Conservation (phyloP, 768 basidiomycete species). For the Phlegmacium glaucopus region DNA sequence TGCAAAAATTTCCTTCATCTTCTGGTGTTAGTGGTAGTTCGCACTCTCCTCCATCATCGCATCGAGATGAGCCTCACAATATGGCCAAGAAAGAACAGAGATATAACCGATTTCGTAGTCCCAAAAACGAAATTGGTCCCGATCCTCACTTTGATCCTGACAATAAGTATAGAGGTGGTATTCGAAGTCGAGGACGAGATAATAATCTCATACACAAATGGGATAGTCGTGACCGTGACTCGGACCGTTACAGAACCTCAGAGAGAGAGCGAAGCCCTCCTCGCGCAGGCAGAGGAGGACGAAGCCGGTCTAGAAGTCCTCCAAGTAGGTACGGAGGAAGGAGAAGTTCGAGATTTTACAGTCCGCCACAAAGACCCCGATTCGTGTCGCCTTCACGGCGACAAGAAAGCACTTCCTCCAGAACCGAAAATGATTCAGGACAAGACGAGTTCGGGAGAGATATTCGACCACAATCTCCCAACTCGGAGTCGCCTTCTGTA, state of each 20-base stretch:
- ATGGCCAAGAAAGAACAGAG: conserved; percentile 36
- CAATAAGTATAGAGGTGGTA: conserved; percentile 45
- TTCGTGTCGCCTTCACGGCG: conserved; percentile 24
- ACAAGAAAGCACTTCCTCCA: conserved; percentile 22
- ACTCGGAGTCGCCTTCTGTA: conserved; percentile 9
- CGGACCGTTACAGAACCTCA: conserved; percentile 47
- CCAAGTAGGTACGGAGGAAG: conserved; percentile 50
- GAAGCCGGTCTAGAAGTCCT: conserved; percentile 76
- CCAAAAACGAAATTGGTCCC: conserved; percentile 46
- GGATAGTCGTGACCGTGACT: conserved; percentile 51
- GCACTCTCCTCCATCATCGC: conserved; percentile 28
- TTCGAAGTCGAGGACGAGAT: conserved; percentile 59
- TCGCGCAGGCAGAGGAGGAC: conserved; percentile 38
- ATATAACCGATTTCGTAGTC: conserved; percentile 46
- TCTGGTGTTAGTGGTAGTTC: conserved; percentile 33
- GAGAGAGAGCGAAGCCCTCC: conserved; percentile 36
- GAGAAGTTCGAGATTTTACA: conserved; percentile 53
- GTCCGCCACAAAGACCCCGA: conserved; percentile 51
- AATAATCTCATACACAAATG: conserved; percentile 43
- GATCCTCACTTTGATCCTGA: conserved; percentile 48
- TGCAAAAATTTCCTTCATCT: conserved; percentile 27
- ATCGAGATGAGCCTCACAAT: conserved; percentile 44
- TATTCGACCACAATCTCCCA: conserved; percentile 56
- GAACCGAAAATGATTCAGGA: conserved; percentile 29
- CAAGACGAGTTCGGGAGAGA: conserved; percentile 90